These are phyloP conservation scores for Glonium stellatum DNA, from an alignment of 495 filamentous ascomycete species.

Conservation along the genomic window DNA sequence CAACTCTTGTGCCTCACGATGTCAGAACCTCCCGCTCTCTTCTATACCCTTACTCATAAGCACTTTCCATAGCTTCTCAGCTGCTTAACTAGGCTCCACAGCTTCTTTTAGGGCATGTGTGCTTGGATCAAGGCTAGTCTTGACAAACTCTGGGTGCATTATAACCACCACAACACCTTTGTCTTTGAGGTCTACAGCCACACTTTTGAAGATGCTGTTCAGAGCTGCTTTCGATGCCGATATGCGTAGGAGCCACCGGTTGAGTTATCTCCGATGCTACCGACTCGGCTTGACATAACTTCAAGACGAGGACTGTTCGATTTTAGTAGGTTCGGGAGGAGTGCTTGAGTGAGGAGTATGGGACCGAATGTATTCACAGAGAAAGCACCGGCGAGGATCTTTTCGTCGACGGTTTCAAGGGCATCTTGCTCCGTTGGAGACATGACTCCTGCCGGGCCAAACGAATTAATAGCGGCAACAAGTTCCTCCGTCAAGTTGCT, in stretches of 20 bases:
- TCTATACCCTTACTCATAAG: conserved; percentile 31
- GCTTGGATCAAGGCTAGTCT: conserved; percentile 21
- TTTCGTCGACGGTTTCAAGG: conserved; percentile 18
- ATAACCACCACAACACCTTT: conserved; percentile 32
- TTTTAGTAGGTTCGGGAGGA: conserved; percentile 35
- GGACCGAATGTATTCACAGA: conserved; percentile 35
- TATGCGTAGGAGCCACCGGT: conserved; percentile 71
- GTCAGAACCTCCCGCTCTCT: conserved; percentile 36
- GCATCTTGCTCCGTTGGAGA: conserved; percentile 23
- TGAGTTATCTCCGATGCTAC: conserved; percentile 44
- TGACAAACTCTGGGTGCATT: conserved; percentile 38
- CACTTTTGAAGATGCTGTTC: conserved; percentile 36
- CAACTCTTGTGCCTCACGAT: conserved; percentile 35
- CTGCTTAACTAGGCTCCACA: conserved; percentile 38
- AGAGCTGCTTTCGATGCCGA: conserved; percentile 59
- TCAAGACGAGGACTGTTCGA: conserved; percentile 19
- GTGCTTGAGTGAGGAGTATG: conserved; percentile 36
- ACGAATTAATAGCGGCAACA: not conserved
- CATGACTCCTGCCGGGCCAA: conserved; percentile 28
- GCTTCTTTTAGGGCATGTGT: conserved; percentile 21
- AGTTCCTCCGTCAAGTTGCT: not conserved
- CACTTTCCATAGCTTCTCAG: conserved; percentile 36
- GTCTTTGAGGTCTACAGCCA: conserved; percentile 34
- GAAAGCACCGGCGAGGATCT: conserved; percentile 26
- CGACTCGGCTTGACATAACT: conserved; percentile 37